Base-by-base conservation (phyloP, 2,329 filamentous ascomycete species). In the Fusarium bactridioides region DNA sequence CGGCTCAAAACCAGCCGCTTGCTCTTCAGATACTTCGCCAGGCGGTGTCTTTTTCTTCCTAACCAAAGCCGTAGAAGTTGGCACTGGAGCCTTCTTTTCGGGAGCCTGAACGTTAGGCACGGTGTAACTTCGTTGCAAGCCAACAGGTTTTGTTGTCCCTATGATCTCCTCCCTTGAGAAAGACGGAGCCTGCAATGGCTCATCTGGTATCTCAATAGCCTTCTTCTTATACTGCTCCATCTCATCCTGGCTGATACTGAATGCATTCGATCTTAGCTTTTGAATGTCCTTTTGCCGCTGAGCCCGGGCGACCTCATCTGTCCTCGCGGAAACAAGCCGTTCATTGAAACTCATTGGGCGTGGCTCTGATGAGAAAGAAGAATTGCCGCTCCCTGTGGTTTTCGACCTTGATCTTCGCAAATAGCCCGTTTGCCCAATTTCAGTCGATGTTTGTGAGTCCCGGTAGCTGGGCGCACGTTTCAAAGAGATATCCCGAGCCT, bases 401-500 rank as follows among this genome's bases (percentile, higher is more conserved):
- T 81, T 83, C 21, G 85, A 79, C 58, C 81, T 83, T 19, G 85
- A 79, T 68, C 84, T 82, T 67, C 84, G 82, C 45, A 89, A 74
- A 72, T 85, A 86, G 18, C 81, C 83, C 38, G 65, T 69, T 19
- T 76, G 75, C 15, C 63, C 57, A 11, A 71, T 51, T 11, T 74
- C 69, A 18, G 63, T 55, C 21, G 70, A 64, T 45, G 58, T 67
- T 62, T 70, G 69, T 29, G 64, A 72, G 31, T 78, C 71, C 56
- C 82, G 84, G 35, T 85, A 78, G 64, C 83, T 87, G 5, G 90
- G 86, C 7, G 93, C 90, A 73, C 94, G 87, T 80, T 93, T 96
- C 33, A 98, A 83, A 7, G 95, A 98, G 37, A 98, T 87, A 76
- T 98, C 94, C 65, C 89, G 89, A 4, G 92, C 94, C 75, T 87